These are phyloP conservation scores for Loxodes magnus DNA, from an alignment of 73 alveolate genomes.

Conservation along the genomic window DNA sequence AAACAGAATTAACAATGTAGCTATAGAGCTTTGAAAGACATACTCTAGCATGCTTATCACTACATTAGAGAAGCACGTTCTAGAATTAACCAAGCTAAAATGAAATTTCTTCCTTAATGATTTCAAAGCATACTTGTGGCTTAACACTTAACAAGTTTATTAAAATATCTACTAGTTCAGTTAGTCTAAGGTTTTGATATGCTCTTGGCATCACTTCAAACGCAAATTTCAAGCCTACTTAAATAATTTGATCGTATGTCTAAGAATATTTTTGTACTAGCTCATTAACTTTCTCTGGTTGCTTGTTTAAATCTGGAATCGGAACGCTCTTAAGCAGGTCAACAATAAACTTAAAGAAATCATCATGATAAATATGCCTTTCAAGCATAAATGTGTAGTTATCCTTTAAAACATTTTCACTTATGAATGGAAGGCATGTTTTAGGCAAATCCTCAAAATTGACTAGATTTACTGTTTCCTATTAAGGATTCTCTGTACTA, in stretches of 20 bases:
- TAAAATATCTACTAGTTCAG: slow-evolving; percentile 6
- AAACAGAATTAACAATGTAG: no score
- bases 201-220: background rate
- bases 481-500: slow-evolving; percentile 4
- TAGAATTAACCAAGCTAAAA: no score
- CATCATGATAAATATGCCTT: background rate
- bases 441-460: background rate
- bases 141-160: no score
- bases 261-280: no score
- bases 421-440: slow-evolving; percentile 31
- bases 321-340: slow-evolving; percentile 2
- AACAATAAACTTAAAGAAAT: background rate
- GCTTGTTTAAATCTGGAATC: no score
- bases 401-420: slow-evolving; percentile 7
- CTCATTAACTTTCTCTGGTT: no score
- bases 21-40: no score
- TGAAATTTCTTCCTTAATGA: no score
- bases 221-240: background rate
- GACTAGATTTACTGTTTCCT: background rate
- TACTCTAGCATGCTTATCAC: no score
- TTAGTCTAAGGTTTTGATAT: slow-evolving; percentile 2
- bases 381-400: slow-evolving; percentile 1
- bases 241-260: no score
- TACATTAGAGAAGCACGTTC: no score
- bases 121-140: no score